A percentile compares a stretch with the other conserved stretches of the same genome.
These are phyloP conservation scores for barley (Hordeum vulgare) DNA, from an alignment of 176 grass and related monocot genomes.

Conservation along the genomic window DNA sequence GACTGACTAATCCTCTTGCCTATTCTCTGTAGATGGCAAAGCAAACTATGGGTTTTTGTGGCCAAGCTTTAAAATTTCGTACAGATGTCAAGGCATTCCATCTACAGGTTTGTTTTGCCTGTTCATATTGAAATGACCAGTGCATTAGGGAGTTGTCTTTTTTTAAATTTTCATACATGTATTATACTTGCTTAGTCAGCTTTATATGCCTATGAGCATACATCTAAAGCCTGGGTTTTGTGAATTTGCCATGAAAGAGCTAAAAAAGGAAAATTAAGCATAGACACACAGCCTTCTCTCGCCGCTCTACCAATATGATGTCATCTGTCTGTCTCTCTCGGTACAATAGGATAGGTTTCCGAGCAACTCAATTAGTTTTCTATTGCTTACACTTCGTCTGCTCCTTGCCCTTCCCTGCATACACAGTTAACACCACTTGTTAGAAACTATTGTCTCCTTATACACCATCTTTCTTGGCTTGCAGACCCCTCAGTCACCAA, in stretches of 20 bases:
- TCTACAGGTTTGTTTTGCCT: constrained; percentile 68
- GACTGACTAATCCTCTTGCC: constrained; percentile 10
- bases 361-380: constrained; percentile 2
- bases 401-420: not conserved
- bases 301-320: not conserved
- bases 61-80: constrained; percentile 74
- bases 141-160: constrained; percentile 10
- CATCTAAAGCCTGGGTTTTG: not conserved
- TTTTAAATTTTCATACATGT: constrained; percentile 6
- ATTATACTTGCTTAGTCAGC: constrained; percentile 2
- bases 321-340: not conserved
- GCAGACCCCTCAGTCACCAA: constrained; percentile 91
- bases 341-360: not conserved
- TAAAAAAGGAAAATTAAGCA: constrained; percentile 2
- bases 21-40: constrained; percentile 78
- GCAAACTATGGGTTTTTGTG: constrained; percentile 95
- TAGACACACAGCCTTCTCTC: not conserved
- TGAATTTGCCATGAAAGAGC: not conserved
- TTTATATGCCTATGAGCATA: not conserved
- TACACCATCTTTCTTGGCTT: constrained; percentile 19
- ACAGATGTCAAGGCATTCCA: constrained; percentile 89
- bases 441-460: not conserved
- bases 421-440: not conserved
- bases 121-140: not conserved
- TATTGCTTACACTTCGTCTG: not conserved